Base-by-base conservation (phyloP, 2,329 filamentous ascomycete genomes). In the Diaporthe nobilis region DNA sequence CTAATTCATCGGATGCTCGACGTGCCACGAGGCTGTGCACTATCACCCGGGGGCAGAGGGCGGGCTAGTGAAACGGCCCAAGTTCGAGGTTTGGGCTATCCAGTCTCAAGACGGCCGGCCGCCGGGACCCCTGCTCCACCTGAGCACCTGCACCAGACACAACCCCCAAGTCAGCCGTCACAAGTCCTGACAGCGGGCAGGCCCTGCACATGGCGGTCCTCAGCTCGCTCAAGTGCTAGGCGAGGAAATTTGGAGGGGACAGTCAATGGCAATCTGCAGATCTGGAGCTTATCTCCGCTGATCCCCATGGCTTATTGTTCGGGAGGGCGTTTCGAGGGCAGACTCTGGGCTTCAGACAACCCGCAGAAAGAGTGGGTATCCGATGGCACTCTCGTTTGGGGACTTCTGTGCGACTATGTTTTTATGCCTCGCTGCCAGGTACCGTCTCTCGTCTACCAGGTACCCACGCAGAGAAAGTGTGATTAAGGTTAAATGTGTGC, bases 71-170 rank as follows among this genome's bases (percentile, higher is more conserved):
- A 77, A 75, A 77, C 76, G 51, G 71, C 53, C 42, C 20, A 68
- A 67, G 76, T 77, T 73, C 76, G 73, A 77, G 71, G 73, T 77
- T 71, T 60, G 68, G 51, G 61, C 73, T 58, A 65, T 53, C 57
- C 60, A 75, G 75, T 77, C 76, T 77, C 76, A 75, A 67, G 70
- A 72, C 42, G 42, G 57, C 61, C 57, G 31, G 15, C 31, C 44
- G 34, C 49, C 65, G 49, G 47, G 49, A 67, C 73, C 73, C 76
- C 73, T 77, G 73, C 71, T 55, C 72, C 60, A 67, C 71, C 47
- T 44, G n/a, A 47, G 42, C 60, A 67, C 71, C 47, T 44, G n/a
- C 58, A 51, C 71, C 57, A 71, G 31, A 20, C 63, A 20, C 61
- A 61, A 49, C 42, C 49, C 51, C 42, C 58, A 47, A 28, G 17